Conservation (phyloP, 2,329 filamentous ascomycete genomes). For the Fusarium sp. region DNA sequence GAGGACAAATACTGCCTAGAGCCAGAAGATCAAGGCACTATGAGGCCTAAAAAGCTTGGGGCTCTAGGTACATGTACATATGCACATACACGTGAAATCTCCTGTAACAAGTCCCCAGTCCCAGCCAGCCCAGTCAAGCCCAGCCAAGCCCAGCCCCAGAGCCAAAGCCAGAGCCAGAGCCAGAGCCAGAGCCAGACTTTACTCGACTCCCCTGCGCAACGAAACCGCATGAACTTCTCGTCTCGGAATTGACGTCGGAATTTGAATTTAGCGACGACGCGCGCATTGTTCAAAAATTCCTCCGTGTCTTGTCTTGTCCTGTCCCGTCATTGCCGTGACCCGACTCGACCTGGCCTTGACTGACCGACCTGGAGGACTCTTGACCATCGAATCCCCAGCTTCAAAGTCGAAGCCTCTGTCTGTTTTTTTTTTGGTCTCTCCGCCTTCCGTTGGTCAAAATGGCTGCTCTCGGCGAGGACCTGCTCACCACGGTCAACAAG, state of each 20-base stretch:
- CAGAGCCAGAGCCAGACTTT: conserved; percentile 13
- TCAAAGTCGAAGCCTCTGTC: conserved; percentile 7
- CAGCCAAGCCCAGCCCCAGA: conserved; percentile 16
- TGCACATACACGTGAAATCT: conserved; percentile 44
- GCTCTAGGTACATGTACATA: conserved; percentile 17
- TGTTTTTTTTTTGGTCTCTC: conserved; percentile 24
- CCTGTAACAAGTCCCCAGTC: not conserved
- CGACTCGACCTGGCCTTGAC: conserved; percentile 1
- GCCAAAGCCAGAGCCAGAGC: conserved; percentile 17
- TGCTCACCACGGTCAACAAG: conserved; percentile 96
- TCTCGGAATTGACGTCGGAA: conserved; percentile 42
- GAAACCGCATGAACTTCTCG: conserved; percentile 44
- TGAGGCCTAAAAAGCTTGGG: conserved; percentile 9
- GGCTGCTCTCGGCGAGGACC: conserved; percentile 94
- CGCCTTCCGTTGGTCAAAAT: conserved; percentile 61
- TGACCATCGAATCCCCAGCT: conserved; percentile 30
- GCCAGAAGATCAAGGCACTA: conserved; percentile 15
- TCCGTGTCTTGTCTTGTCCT: conserved; percentile 34
- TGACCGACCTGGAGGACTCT: conserved; percentile 28
- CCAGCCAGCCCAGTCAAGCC: conserved; percentile 26
- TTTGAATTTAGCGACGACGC: conserved; percentile 44
- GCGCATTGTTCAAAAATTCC: conserved; percentile 39
- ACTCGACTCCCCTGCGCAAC: conserved; percentile 17
- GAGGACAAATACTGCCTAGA: conserved; percentile 30
- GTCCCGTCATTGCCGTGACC: not conserved